These are phyloP conservation scores for Penicillium alfredii DNA, from an alignment of 495 filamentous ascomycete genomes.

Conservation along the genomic window DNA sequence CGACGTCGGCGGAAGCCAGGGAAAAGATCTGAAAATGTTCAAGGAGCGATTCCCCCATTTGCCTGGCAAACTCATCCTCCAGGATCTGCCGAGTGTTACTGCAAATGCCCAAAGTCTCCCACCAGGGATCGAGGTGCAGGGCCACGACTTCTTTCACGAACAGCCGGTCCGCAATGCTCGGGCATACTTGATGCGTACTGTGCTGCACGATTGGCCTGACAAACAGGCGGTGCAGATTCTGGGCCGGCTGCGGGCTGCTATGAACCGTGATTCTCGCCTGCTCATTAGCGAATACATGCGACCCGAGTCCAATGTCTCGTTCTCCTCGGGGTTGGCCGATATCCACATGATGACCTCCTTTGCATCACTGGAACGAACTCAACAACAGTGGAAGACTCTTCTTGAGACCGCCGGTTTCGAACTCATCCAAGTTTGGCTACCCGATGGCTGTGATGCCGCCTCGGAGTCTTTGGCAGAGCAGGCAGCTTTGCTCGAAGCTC, in stretches of 20 bases:
- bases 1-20: constrained; percentile 52
- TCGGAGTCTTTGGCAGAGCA: constrained; percentile 7
- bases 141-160: constrained; percentile 44
- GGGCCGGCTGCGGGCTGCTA: constrained; percentile 31
- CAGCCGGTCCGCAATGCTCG: constrained; percentile 38
- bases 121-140: constrained; percentile 25
- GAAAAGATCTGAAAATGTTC: constrained; percentile 47
- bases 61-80: constrained; percentile 45
- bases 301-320: constrained; percentile 8
- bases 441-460: constrained; percentile 5
- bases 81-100: constrained; percentile 41
- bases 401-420: constrained; percentile 49
- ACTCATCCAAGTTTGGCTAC: constrained; percentile 41
- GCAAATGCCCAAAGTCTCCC: constrained; percentile 22
- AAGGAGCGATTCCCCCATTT: constrained; percentile 41
- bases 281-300: constrained; percentile 38
- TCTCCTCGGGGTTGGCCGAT: constrained; percentile 23
- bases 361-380: constrained; percentile 30
- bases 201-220: constrained; percentile 49
- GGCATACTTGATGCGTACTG: constrained; percentile 27
- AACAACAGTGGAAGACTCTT: constrained; percentile 13
- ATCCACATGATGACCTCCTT: constrained; percentile 36
- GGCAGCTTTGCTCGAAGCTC: constrained; percentile 11
- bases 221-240: constrained; percentile 37
- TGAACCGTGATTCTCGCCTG: constrained; percentile 36